Percentiles rank a stretch among this genome's conserved stretches.
These are phyloP conservation scores for Venustampulla echinocandica DNA, from an alignment of 495 filamentous ascomycete species.

Conservation along the genomic window DNA sequence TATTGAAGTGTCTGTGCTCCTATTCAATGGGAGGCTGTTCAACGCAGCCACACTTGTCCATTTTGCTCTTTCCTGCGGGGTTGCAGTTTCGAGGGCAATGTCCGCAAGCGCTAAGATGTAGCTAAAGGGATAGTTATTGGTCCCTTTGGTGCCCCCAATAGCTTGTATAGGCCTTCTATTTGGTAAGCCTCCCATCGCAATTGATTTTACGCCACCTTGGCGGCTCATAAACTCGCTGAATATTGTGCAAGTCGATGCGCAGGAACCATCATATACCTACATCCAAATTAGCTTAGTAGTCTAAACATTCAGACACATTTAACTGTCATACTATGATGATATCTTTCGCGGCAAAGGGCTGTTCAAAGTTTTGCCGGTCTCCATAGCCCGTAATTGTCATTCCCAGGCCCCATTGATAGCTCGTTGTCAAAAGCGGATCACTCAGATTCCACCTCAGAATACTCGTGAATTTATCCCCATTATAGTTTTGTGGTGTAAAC, in stretches of 20 bases:
- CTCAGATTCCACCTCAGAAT: slow-evolving; percentile 10
- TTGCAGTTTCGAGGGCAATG: slow-evolving; percentile 1
- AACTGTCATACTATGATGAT: slow-evolving; percentile 27
- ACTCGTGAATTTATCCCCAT: slow-evolving; percentile 8
- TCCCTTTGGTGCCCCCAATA: slow-evolving; percentile 51
- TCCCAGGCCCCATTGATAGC: slow-evolving; percentile 9
- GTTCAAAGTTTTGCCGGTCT: slow-evolving; percentile 27
- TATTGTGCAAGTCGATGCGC: slow-evolving; percentile 54
- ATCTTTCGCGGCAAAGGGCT: slow-evolving; percentile 33
- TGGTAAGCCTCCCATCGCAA: slow-evolving; percentile 52
- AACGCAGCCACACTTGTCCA: slow-evolving; percentile 3
- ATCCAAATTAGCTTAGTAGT: not conserved
- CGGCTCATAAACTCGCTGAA: slow-evolving; percentile 46
- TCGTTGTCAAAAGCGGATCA: slow-evolving; percentile 7
- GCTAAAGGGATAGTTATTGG: slow-evolving; percentile 13
- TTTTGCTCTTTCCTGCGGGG: slow-evolving; percentile 1
- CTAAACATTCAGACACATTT: not conserved
- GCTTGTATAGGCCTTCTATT: slow-evolving; percentile 47
- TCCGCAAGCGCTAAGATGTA: slow-evolving; percentile 6
- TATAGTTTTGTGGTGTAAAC: slow-evolving; percentile 2
- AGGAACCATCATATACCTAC: slow-evolving; percentile 47
- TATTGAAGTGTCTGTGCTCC: slow-evolving; percentile 15
- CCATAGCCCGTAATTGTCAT: slow-evolving; percentile 31
- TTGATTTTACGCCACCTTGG: slow-evolving; percentile 46
- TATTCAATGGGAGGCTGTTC: slow-evolving; percentile 3